These are phyloP conservation scores for Ascochyta fabae DNA, from an alignment of 2,329 filamentous ascomycete genomes.

Conservation along the genomic window DNA sequence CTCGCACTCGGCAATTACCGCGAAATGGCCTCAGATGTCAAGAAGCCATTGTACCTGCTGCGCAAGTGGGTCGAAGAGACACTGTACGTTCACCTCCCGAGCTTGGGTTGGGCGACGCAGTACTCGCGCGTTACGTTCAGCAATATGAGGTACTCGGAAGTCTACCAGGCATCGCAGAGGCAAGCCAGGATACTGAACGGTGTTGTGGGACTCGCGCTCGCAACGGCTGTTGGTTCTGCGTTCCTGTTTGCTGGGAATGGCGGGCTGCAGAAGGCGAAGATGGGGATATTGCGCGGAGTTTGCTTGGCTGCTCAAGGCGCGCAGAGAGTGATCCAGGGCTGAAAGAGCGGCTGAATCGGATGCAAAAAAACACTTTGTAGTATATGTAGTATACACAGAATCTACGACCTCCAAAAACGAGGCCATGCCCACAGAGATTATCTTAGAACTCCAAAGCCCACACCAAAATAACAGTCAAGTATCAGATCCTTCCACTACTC, in stretches of 20 bases:
- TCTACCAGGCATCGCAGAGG: slow-evolving; percentile 69
- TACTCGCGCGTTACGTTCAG: slow-evolving; percentile 93
- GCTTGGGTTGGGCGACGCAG: slow-evolving; percentile 87
- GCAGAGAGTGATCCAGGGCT: slow-evolving; percentile 26
- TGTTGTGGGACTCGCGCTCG: slow-evolving; percentile 32
- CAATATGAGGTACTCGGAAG: slow-evolving; percentile 87
- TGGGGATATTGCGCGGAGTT: slow-evolving; percentile 35
- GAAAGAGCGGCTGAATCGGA: background rate
- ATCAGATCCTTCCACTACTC: background rate
- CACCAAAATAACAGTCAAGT: background rate
- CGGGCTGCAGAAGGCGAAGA: slow-evolving; percentile 32
- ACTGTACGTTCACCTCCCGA: slow-evolving; percentile 76
- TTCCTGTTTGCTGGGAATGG: slow-evolving; percentile 34
- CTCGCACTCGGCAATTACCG: slow-evolving; percentile 89
- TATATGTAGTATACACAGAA: background rate
- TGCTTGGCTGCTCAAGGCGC: slow-evolving; percentile 34
- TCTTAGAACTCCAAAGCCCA: background rate
- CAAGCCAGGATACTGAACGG: slow-evolving; percentile 43
- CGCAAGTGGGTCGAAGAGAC: slow-evolving; percentile 88
- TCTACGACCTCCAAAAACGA: background rate
- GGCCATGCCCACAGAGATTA: background rate
- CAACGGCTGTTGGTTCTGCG: slow-evolving; percentile 22
- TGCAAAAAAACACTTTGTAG: background rate
- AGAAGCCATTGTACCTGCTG: slow-evolving; percentile 75
- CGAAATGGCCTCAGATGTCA: slow-evolving; percentile 90